phyloP scores from a whole-genome alignment of 1,284 basidiomycete species.

The Malassezia pachydermatis region DNA sequence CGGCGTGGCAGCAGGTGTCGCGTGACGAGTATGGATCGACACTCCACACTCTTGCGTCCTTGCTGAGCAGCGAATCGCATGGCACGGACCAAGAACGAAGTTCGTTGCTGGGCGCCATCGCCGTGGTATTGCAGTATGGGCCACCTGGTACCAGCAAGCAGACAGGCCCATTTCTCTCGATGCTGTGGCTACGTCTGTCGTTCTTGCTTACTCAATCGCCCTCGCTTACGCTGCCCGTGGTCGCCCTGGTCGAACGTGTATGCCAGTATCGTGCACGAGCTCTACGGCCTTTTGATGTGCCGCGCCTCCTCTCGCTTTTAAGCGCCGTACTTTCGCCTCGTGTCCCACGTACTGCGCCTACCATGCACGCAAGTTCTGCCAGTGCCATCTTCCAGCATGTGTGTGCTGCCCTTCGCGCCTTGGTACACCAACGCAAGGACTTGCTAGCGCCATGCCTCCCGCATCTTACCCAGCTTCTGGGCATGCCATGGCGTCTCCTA shows the following conservation, averaged over 20 bases:
- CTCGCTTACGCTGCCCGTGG: not conserved
- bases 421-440: conserved; percentile 29
- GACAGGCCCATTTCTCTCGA: conserved; percentile 20
- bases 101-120: conserved; percentile 17
- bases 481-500: conserved; percentile 20
- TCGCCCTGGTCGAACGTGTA: conserved; percentile 16
- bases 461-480: conserved; percentile 21
- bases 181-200: conserved; percentile 13
- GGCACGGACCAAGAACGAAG: not conserved
- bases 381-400: conserved; percentile 16
- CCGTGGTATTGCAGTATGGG: conserved; percentile 19
- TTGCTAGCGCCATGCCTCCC: conserved; percentile 23
- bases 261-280: conserved; percentile 16
- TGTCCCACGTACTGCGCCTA: not conserved
- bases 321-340: conserved; percentile 1
- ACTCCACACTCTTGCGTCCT: not conserved
- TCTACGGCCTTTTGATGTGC: conserved; percentile 7
- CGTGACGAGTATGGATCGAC: conserved; percentile 2
- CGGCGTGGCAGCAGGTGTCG: not conserved
- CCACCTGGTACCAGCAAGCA: conserved; percentile 24
- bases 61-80: not conserved
- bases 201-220: not conserved
- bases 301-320: conserved; percentile 3
- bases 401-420: conserved; percentile 17
- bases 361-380: not conserved